phyloP scores from a whole-genome alignment of 805 yeast genomes.

The Schwanniomyces sp. region DNA sequence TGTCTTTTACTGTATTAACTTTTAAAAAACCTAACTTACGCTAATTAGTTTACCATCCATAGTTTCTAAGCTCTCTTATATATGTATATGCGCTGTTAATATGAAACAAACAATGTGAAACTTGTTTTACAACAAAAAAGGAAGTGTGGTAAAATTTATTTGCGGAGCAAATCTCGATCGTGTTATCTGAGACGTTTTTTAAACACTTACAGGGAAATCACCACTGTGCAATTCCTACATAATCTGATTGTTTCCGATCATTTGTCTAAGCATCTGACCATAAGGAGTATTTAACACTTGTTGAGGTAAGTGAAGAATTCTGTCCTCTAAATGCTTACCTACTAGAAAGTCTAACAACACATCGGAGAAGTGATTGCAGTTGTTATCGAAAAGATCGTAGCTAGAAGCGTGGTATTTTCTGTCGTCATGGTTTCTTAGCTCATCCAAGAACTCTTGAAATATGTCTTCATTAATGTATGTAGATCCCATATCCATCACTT shows the following conservation, averaged over 20 bases:
- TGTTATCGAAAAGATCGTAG: constrained; percentile 61
- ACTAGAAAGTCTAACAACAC: constrained; percentile 57
- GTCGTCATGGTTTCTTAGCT: constrained; percentile 39
- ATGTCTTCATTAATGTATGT: constrained; percentile 54
- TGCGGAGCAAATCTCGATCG: background rate
- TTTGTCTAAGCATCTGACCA: constrained; percentile 32
- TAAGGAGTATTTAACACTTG: constrained; percentile 43
- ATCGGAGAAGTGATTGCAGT: constrained; percentile 68
- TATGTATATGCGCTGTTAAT: no score
- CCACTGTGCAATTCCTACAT: background rate
- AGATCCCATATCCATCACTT: constrained; percentile 52
- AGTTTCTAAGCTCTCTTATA: background rate
- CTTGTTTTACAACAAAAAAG: background rate
- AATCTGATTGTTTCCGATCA: constrained; percentile 21
- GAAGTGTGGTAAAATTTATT: background rate
- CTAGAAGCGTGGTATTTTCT: constrained; percentile 43
- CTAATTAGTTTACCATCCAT: background rate
- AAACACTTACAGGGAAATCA: background rate
- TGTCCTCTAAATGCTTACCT: constrained; percentile 53
- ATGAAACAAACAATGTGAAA: background rate
- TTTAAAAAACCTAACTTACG: background rate
- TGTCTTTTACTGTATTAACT: background rate
- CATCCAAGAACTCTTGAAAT: constrained; percentile 52
- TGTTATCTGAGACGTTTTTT: background rate
- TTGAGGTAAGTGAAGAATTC: constrained; percentile 53